Conservation (phyloP, 352 stramenopile genomes). For the Phytophthora rubi region DNA sequence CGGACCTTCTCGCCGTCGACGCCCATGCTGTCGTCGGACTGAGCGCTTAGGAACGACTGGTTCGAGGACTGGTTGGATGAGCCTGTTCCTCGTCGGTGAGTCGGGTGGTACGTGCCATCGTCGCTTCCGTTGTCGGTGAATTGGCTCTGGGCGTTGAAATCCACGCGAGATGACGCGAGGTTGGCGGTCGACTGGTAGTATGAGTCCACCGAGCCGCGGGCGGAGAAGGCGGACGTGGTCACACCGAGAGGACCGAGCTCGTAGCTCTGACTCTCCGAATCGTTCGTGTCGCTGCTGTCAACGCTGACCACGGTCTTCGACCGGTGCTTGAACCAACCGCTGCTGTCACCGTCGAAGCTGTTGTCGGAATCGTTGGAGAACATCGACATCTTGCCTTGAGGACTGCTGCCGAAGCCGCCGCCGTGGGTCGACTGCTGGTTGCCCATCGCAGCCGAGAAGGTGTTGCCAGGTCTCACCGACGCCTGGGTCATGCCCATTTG, state of each 20-base stretch:
- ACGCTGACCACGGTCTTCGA: conserved; percentile 58
- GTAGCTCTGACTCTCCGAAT: conserved; percentile 30
- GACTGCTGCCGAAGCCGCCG: conserved; percentile 29
- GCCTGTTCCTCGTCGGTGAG: conserved; percentile 34
- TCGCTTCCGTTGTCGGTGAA: conserved; percentile 39
- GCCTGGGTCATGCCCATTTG: conserved; percentile 20
- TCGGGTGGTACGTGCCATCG: conserved; percentile 36
- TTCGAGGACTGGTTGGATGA: conserved; percentile 63
- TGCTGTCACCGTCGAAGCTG: conserved; percentile 49
- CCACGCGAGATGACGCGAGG: conserved; percentile 32
- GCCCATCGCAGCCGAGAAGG: conserved; percentile 37
- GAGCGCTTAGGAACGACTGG: conserved; percentile 62
- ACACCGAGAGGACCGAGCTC: conserved; percentile 34
- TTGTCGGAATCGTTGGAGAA: conserved; percentile 47
- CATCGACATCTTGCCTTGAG: conserved; percentile 49
- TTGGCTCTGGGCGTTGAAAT: conserved; percentile 40
- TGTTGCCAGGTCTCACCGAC: conserved; percentile 27
- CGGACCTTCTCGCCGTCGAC: conserved; percentile 56
- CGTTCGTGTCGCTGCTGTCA: conserved; percentile 28
- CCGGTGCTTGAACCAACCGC: conserved; percentile 48
- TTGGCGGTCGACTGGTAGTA: conserved; percentile 34
- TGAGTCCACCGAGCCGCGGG: conserved; percentile 37
- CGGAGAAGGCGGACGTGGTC: conserved; percentile 31
- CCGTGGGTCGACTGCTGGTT: conserved; percentile 21
- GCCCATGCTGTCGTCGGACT: conserved; percentile 63